These are phyloP conservation scores for Coniochaeta sp. DNA, from an alignment of 2,329 filamentous ascomycete species.

Conservation along the genomic window DNA sequence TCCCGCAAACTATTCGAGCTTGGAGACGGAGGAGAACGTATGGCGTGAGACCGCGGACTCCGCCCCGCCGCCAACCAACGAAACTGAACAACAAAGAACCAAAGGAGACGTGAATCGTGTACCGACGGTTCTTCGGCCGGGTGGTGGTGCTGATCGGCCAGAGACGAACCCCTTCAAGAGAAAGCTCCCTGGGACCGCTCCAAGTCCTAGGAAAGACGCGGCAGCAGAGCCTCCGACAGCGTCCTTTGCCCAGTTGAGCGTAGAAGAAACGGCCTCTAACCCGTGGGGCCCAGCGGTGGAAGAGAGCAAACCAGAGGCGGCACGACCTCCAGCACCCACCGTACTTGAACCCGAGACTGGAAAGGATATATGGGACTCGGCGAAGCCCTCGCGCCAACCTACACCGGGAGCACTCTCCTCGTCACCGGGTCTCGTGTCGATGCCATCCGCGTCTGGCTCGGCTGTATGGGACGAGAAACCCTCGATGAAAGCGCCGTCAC, in stretches of 20 bases:
- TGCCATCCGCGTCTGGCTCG: conserved; percentile 29
- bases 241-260: conserved; percentile 32
- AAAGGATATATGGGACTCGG: conserved; percentile 27
- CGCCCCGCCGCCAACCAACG: background rate
- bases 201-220: background rate
- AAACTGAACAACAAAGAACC: background rate
- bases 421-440: conserved; percentile 26
- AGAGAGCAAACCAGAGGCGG: conserved; percentile 19
- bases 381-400: conserved; percentile 19
- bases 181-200: conserved; percentile 22
- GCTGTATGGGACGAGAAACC: conserved; percentile 32
- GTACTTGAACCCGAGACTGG: conserved; percentile 21
- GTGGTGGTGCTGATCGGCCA: conserved; percentile 13
- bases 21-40: conserved; percentile 25
- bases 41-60: conserved; percentile 20
- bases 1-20: conserved; percentile 13
- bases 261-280: conserved; percentile 35
- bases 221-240: conserved; percentile 18
- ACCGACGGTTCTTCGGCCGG: conserved; percentile 13
- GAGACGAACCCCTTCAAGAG: conserved; percentile 50
- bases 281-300: conserved; percentile 34
- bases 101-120: conserved; percentile 7
- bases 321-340: conserved; percentile 10
- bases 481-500: conserved; percentile 16
- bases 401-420: conserved; percentile 19